Conservation (phyloP, 179 eudicot genomes). For the Nepenthes alata region DNA sequence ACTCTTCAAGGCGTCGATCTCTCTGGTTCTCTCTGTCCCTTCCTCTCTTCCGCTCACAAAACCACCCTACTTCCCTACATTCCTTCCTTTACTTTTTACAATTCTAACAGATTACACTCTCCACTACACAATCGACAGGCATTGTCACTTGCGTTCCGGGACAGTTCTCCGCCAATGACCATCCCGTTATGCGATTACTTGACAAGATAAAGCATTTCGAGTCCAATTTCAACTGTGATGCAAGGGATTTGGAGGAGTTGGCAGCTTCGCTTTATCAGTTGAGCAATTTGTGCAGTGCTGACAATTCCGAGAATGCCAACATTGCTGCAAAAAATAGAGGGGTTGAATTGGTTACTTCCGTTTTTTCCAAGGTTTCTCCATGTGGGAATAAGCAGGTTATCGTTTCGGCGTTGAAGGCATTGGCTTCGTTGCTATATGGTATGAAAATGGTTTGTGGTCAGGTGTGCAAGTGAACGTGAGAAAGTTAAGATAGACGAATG, state of each 20-base stretch:
- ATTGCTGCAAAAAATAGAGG: conserved; percentile 64
- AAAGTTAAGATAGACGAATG: too few relatives aligned
- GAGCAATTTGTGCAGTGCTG: conserved; percentile 24
- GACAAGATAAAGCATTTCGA: conserved; percentile 25
- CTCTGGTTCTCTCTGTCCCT: conserved; percentile 31
- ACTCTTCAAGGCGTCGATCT: conserved; percentile 93
- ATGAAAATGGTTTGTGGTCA: conserved; percentile 2
- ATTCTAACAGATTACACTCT: neutral
- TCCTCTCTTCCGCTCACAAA: neutral
- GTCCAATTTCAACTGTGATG: conserved; percentile 12
- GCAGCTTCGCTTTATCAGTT: conserved; percentile 26
- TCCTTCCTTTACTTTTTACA: neutral
- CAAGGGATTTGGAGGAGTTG: conserved; percentile 13
- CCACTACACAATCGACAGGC: conserved; percentile 16
- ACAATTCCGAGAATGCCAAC: conserved; percentile 35
- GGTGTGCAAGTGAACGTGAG: too few relatives aligned
- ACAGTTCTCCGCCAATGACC: conserved; percentile 23
- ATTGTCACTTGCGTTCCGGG: conserved; percentile 52
- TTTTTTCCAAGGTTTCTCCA: conserved; percentile 27
- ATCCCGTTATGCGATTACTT: conserved; percentile 45
- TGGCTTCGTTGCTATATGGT: conserved; percentile 59
- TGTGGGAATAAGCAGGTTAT: conserved; percentile 16
- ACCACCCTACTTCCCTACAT: neutral
- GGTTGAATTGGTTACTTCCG: conserved; percentile 40
- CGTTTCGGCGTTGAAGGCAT: conserved; percentile 32